Base-by-base conservation (phyloP, 2,329 filamentous ascomycete genomes). In the Pseudophaeomoniella oleicola region DNA sequence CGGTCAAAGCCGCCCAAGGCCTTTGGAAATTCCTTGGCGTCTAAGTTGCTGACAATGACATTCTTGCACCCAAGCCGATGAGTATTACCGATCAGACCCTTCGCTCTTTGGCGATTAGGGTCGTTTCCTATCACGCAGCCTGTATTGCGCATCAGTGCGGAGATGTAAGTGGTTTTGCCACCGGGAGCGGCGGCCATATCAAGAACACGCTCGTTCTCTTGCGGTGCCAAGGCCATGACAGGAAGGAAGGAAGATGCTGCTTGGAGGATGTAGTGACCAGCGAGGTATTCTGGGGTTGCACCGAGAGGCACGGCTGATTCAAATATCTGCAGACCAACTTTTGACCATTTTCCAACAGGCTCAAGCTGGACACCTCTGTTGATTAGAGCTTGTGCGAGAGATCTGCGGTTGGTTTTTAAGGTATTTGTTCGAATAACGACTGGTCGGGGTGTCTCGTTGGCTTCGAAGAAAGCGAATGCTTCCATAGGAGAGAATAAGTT, bases 361-460 rank as follows among this genome's bases (percentile, higher is more conserved):
- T 98, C 88, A 29, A 98, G 73, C 11, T 87, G 92, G 34, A 98
- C 90, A 45, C 90, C 90, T 44, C 88, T 82, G 64, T 94, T 94
- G 68, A 94, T 94, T 41, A 94, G 72, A 2, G 87, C 74, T 58
- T 94, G 87, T 6, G 90, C 90, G 13, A 98, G 78, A 44, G 93
- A 87, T 46, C 76, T 63, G 46, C 76, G 66, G 50, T 78, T 75
- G 12, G 76, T 79, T 48, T 85, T 81, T 40, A 98, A 73, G 5
- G 88, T 98, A 62, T 98, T 98, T 44, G 90, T 96, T 52, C 90
- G 79, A 55, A 98, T 92, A 46, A 98, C 90, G 40, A 98, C 78
- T 3, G 90, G 90, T 36, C 90, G 77, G 11, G 86, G 76, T 17
- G 83, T 86, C 63, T 98, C 90, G 75, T 98, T 98, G 50, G 88